phyloP scores from a whole-genome alignment of 768 basidiomycete genomes.

The Boletus patriciae region DNA sequence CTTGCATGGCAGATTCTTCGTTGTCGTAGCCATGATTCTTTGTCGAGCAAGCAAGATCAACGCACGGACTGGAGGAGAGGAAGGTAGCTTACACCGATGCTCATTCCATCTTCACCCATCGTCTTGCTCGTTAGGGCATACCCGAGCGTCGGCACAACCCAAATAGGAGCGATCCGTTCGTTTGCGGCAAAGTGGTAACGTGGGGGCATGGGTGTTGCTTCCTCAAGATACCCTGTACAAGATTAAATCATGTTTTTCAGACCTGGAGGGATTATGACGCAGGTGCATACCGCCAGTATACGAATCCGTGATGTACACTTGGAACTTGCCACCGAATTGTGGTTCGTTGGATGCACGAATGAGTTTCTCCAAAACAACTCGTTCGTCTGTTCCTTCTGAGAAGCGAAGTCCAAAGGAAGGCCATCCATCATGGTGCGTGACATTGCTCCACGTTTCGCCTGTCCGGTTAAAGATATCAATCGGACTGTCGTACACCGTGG shows the following conservation, averaged over 20 bases:
- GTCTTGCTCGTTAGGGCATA: slow-evolving; percentile 72
- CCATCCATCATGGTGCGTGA: slow-evolving; percentile 78
- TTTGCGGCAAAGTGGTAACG: slow-evolving; percentile 73
- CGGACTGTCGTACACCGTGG: neutral
- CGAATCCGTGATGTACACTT: slow-evolving; percentile 44
- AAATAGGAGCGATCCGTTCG: slow-evolving; percentile 85
- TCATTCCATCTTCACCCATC: slow-evolving; percentile 60
- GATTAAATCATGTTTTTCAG: neutral
- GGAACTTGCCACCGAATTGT: slow-evolving; percentile 54
- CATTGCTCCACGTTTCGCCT: slow-evolving; percentile 28
- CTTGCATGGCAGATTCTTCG: slow-evolving; percentile 71
- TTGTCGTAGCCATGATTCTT: slow-evolving; percentile 94
- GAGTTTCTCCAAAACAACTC: slow-evolving; percentile 56
- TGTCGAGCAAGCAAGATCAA: slow-evolving; percentile 3
- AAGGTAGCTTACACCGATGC: slow-evolving; percentile 63
- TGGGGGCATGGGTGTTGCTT: slow-evolving; percentile 57
- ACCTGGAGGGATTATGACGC: neutral
- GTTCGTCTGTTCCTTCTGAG: slow-evolving; percentile 51
- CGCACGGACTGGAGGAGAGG: neutral
- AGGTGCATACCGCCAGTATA: slow-evolving; percentile 22
- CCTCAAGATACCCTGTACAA: slow-evolving; percentile 13
- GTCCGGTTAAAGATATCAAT: neutral
- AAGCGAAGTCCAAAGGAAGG: slow-evolving; percentile 88
- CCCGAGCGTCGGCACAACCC: slow-evolving; percentile 77
- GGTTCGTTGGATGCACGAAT: slow-evolving; percentile 46